Evolutionary conservation across 306 rosid genomes (phyloP).

Genomic region (Parietaria judaica): DNA sequence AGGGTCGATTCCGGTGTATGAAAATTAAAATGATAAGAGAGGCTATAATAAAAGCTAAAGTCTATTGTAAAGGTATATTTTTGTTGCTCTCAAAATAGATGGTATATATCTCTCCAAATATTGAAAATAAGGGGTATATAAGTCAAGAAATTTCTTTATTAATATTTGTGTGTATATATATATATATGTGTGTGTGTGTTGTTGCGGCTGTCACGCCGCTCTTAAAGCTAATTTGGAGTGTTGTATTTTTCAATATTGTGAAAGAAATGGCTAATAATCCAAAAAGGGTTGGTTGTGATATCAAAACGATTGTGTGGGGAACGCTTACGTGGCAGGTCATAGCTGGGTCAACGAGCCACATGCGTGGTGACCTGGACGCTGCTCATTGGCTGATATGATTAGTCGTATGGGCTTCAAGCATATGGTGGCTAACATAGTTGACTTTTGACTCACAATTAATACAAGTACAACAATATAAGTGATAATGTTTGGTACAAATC

Average conservation of each 20-base stretch:
- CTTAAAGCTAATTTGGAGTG: not conserved
- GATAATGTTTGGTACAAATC: conserved; percentile 10
- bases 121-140: too few relatives aligned
- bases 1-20: too few relatives aligned
- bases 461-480: not conserved
- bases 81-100: too few relatives aligned
- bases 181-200: not conserved
- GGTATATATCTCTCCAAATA: too few relatives aligned
- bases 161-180: not conserved
- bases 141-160: not conserved
- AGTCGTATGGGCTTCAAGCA: not conserved
- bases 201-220: conserved; percentile 14
- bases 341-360: conserved; percentile 20
- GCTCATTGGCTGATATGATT: conserved; percentile 13
- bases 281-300: conserved; percentile 7
- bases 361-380: conserved; percentile 23
- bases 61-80: too few relatives aligned
- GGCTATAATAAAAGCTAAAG: too few relatives aligned
- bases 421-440: conserved; percentile 8
- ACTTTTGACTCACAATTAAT: conserved; percentile 4
- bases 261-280: conserved; percentile 8
- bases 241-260: not conserved
- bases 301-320: not conserved
- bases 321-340: conserved; percentile 6
- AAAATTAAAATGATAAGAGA: too few relatives aligned